These are phyloP conservation scores for Trypanosoma lewisi DNA, from an alignment of 208 protist species.

Conservation along the genomic window DNA sequence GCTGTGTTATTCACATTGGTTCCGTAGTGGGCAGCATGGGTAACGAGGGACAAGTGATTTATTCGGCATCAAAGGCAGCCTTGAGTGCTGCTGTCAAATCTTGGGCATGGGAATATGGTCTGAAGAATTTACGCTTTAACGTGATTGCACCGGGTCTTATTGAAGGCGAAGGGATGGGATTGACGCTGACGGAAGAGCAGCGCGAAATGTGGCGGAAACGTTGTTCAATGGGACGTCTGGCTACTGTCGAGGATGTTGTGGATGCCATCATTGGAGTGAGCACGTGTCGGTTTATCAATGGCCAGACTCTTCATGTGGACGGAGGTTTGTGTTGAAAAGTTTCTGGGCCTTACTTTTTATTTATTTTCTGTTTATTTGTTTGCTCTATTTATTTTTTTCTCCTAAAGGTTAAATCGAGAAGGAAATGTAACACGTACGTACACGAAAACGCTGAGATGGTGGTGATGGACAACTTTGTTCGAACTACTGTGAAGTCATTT, in stretches of 20 bases:
- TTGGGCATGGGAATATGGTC: constrained; percentile 79
- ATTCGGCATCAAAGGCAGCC: constrained; percentile 89
- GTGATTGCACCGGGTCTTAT: constrained; percentile 89
- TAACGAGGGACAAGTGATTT: constrained; percentile 89
- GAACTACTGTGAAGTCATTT: background rate
- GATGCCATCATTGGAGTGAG: constrained; percentile 58
- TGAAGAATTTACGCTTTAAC: constrained; percentile 88
- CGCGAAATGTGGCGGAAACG: constrained; percentile 41
- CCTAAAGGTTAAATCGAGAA: background rate
- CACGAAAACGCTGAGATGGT: background rate
- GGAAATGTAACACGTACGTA: background rate
- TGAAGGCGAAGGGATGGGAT: constrained; percentile 80
- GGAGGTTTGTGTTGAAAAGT: constrained; percentile 54
- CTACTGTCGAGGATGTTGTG: constrained; percentile 72
- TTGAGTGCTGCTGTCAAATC: constrained; percentile 81
- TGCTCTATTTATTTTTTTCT: background rate
- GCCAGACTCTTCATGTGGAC: constrained; percentile 78
- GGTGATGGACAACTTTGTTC: background rate
- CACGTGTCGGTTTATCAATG: constrained; percentile 74
- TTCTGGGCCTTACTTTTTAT: background rate
- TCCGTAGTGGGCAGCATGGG: constrained; percentile 69
- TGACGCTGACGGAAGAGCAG: constrained; percentile 49
- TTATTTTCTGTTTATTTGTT: background rate
- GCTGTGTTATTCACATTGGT: constrained; percentile 75
- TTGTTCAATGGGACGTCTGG: constrained; percentile 72